Base-by-base conservation (phyloP, 139 green algal species). In the Dunaliella primolecta region DNA sequence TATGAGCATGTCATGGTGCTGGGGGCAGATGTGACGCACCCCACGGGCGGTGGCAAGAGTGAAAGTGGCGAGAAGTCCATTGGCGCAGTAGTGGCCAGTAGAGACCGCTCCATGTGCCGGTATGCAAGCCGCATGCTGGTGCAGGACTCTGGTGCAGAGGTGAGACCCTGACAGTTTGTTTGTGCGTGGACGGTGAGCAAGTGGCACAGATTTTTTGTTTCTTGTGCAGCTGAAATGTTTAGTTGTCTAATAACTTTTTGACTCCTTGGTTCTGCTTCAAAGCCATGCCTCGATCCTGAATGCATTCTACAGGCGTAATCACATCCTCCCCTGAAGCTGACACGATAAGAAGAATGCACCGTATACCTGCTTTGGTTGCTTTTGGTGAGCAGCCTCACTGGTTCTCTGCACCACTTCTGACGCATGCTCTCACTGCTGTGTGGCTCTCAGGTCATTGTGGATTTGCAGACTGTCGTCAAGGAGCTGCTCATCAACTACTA, bases 21-120 rank as follows among this genome's bases (percentile, higher is more conserved):
- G 88, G 87, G 88, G 1, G 88, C 88, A 0, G 88, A 91, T 76
- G 88, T 91, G 57, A 89, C 85, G 23, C 88, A 91, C 74, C 88
- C 88, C 79, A 90, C 87, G 3, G 75, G 81, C 76, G 29, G 32
- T 7, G 75, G 81, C 81, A 29, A n/a, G 7, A 77, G 31, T 7
- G 84, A 90, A 34, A 57, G 82, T 64, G 31, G 38, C 11, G 80
- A 84, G 71, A 35, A 15, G 11, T 90, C 87, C 21, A 76, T 90
- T 33, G 87, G 83, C 21, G 87, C 87, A 0, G 84, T 90, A 55
- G 84, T 87, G 76, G 83, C 55, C 75, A 77, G 55, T 55, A 29
- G 75, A 2, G 75, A 80, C 75, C 75, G 75, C 30, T 80, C 75
- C 29, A n/a, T 84, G 23, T 46, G 32, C 82, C 81, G 32, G n/a